Evolutionary conservation across 2,329 filamentous ascomycete species (phyloP).

Genomic region (Botryosphaeria dothidea): DNA sequence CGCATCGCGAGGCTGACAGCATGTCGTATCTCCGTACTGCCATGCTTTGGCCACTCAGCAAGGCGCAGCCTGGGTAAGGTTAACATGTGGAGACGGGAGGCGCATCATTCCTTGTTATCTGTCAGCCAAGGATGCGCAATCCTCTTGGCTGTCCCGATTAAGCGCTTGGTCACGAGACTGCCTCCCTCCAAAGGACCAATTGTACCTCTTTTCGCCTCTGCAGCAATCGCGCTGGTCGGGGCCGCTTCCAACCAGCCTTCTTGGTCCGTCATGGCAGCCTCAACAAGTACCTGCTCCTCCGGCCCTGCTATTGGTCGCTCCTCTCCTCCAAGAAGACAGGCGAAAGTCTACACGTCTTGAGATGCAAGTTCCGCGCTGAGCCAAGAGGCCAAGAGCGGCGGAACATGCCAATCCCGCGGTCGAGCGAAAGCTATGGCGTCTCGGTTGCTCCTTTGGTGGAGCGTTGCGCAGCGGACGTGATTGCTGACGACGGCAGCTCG

Average conservation of each 20-base stretch:
- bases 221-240: background rate
- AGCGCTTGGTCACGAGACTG: conserved; percentile 12
- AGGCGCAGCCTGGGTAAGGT: background rate
- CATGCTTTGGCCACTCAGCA: background rate
- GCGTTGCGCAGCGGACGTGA: background rate
- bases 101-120: conserved; percentile 14
- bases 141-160: conserved; percentile 9
- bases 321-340: background rate
- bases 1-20: background rate
- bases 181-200: background rate
- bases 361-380: background rate
- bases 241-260: background rate
- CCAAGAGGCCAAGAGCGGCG: conserved; percentile 7
- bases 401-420: conserved; percentile 5
- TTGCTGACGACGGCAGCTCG: conserved; percentile 1
- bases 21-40: background rate
- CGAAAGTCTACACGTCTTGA: background rate
- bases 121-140: conserved; percentile 15
- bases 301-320: background rate
- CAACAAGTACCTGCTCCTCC: background rate
- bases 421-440: background rate
- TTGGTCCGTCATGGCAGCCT: background rate
- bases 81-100: conserved; percentile 3
- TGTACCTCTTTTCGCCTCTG: background rate
- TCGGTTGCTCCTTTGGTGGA: conserved; percentile 3